Base-by-base conservation (phyloP, 768 basidiomycete genomes). In the Leccinum ochraceum region DNA sequence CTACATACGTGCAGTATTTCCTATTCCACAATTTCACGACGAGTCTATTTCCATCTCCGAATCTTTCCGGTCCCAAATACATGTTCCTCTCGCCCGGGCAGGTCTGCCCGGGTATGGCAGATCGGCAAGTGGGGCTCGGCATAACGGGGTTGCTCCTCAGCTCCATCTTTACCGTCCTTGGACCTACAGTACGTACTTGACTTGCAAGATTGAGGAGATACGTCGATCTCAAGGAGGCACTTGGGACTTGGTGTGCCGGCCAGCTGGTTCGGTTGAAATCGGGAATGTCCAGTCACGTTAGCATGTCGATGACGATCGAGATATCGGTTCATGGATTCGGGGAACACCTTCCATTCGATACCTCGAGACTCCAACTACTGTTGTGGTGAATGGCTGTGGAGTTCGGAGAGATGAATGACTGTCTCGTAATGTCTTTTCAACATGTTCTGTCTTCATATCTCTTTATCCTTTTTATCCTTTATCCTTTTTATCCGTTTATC, bases 31-130 rank as follows among this genome's bases (percentile, higher is more conserved):
- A 26, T 50, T 24, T 17, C 54, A 14, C 42, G 56, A 8, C 4
- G 16, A 59, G 51, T 62, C 60, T 57, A 55, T 60, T 67, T 62
- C 53, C 52, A 20, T 49, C 44, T 44, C 34, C 22, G 53, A 32
- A 5, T 32, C 34, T 60, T 69, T 58, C 65, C 50, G 62, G 64
- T 63, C 30, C 13, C 32, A 57, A 54, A 24, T 22, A 3, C 46
- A 44, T 9, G 58, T 48, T 42, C 62, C 61, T 20, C 24, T 59
- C 32, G 7, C 28, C 56, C 17, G 50, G 55, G 34, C 6, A 50
- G 24, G 5, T 11, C 30, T 58, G 13, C 22, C 66, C 59, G 51
- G 13, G 59, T 67, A 62, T 60, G 58, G 68, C 16, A 59, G 51
- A 48, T 30, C 39, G 36, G 6, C 36, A 16, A 13, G 28, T 46